Conservation (phyloP, 345 rosid species). For the Iberis pinnata region DNA sequence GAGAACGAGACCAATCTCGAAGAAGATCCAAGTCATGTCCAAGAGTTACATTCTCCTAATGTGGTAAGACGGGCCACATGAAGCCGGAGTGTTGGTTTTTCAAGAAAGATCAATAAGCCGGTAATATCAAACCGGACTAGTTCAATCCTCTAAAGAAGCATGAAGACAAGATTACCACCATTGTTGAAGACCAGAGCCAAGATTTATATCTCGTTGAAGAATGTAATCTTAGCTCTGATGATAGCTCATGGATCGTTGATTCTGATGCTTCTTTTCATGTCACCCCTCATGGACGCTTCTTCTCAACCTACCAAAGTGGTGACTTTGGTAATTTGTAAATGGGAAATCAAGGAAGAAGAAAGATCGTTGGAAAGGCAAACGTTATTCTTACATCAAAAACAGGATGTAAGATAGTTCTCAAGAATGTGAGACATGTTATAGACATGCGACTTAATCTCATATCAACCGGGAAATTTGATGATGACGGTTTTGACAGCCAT, state of each 20-base stretch:
- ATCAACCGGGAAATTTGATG: background rate
- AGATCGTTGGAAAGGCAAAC: background rate
- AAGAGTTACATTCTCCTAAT: background rate
- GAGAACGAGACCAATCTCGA: background rate
- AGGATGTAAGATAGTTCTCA: background rate
- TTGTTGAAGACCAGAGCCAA: background rate
- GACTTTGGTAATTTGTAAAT: background rate
- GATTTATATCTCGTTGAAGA: background rate
- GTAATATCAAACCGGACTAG: background rate
- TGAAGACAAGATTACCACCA: background rate
- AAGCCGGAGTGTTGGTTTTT: background rate
- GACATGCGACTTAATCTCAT: slow-evolving; percentile 1
- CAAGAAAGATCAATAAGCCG: background rate
- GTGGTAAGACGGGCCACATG: background rate
- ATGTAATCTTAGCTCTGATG: too few relatives aligned
- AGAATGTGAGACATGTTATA: background rate
- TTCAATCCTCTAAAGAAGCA: background rate
- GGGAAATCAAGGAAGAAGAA: slow-evolving; percentile 8
- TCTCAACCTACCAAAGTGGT: too few relatives aligned
- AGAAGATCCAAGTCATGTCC: background rate
- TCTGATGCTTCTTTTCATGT: too few relatives aligned
- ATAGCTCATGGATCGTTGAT: too few relatives aligned
- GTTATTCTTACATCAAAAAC: background rate
- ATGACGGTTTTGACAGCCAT: background rate
- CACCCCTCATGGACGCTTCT: too few relatives aligned